phyloP scores from a whole-genome alignment of 345 rosid genomes.

The Gossypium anomalum region DNA sequence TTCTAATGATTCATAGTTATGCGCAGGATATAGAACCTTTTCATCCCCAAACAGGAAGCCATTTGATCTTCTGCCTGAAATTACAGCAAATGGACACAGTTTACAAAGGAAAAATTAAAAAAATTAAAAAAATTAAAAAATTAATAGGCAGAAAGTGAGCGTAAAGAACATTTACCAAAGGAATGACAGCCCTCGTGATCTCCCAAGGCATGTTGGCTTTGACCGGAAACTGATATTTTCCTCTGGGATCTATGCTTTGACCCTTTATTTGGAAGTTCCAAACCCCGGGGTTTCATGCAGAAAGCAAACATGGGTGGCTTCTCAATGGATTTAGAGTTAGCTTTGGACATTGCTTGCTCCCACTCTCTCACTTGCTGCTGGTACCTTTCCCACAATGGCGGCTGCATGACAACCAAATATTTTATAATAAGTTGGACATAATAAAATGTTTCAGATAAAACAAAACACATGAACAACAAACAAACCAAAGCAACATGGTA shows the following conservation, averaged over 20 bases:
- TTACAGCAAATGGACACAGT: conserved; percentile 8
- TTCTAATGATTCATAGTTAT: conserved; percentile 51
- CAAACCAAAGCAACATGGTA: neutral
- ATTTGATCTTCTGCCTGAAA: conserved; percentile 67
- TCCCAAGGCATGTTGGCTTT: conserved; percentile 42
- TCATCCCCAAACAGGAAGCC: conserved; percentile 73
- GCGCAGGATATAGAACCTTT: conserved; percentile 39
- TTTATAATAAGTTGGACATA: conserved; percentile 7
- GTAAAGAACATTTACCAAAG: conserved; percentile 5
- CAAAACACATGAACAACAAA: neutral
- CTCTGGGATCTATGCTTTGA: conserved; percentile 84
- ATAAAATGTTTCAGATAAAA: neutral
- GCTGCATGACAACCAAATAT: conserved; percentile 42
- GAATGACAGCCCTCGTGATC: conserved; percentile 54
- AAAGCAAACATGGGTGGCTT: conserved; percentile 96
- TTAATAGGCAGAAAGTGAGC: neutral
- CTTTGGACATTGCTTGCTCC: conserved; percentile 60
- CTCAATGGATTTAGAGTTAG: conserved; percentile 36
- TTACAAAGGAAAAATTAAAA: neutral
- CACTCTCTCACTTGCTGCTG: conserved; percentile 74
- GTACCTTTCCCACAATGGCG: conserved; percentile 89
- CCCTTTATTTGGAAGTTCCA: conserved; percentile 86
- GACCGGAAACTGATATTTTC: conserved; percentile 59
- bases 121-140: neutral
- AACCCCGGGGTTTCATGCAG: conserved; percentile 92